A percentile compares a stretch with the other conserved stretches of the same genome.
Evolutionary conservation across 768 basidiomycete species (phyloP).

Genomic region (Tulasnella calospora): DNA sequence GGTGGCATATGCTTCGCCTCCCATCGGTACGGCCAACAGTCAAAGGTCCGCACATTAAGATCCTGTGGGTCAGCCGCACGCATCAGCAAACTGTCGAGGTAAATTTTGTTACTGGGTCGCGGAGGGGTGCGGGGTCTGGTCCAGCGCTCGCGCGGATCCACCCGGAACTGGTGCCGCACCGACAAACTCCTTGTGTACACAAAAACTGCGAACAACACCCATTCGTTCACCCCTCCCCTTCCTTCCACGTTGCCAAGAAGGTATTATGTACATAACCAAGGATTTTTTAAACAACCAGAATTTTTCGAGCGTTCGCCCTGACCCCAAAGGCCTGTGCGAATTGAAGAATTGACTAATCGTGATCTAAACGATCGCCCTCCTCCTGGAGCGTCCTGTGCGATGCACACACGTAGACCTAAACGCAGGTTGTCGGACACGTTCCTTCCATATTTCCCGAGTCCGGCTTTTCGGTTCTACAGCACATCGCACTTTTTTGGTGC

Average conservation of each 20-base stretch:
- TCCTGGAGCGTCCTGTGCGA: background rate
- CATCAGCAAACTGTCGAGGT: background rate
- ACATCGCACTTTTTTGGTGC: background rate
- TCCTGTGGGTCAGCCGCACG: constrained; percentile 2
- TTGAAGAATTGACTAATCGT: constrained; percentile 10
- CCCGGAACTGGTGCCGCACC: background rate
- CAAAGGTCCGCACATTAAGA: background rate
- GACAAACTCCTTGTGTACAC: constrained; percentile 8
- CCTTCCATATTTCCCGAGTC: background rate
- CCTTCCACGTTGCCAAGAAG: background rate
- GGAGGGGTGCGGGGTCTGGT: background rate
- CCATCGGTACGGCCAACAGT: background rate
- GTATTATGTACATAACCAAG: background rate
- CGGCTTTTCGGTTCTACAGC: constrained; percentile 9
- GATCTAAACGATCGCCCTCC: constrained; percentile 2
- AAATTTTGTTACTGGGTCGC: constrained; percentile 1
- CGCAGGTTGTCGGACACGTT: constrained; percentile 4
- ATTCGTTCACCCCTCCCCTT: background rate
- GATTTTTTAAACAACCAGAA: background rate
- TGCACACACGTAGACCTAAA: background rate
- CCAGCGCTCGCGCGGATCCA: background rate
- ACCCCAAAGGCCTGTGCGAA: constrained; percentile 1
- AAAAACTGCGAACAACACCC: background rate
- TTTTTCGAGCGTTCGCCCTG: background rate
- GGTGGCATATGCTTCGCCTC: background rate